These are phyloP conservation scores for Sclerotinia sclerotiorum DNA, from an alignment of 2,329 filamentous ascomycete genomes.

Conservation along the genomic window DNA sequence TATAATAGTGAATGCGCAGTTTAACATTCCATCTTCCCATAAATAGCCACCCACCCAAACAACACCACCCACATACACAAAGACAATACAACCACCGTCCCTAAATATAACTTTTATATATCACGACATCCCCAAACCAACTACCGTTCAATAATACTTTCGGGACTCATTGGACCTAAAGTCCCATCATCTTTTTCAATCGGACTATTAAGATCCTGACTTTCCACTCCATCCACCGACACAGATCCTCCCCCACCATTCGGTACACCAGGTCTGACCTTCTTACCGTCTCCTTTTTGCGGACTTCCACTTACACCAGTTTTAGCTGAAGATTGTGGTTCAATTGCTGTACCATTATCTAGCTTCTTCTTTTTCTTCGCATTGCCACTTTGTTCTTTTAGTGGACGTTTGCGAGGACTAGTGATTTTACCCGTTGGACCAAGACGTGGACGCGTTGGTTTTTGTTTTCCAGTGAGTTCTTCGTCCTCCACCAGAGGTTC, in stretches of 20 bases:
- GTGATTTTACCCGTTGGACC: constrained; percentile 80
- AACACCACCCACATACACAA: not conserved
- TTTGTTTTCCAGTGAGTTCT: constrained; percentile 88
- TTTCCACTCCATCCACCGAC: constrained; percentile 59
- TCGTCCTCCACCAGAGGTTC: constrained; percentile 89
- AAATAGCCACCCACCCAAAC: not conserved
- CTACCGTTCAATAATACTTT: constrained; percentile 51
- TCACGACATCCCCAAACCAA: not conserved
- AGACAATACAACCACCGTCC: not conserved
- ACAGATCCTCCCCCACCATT: constrained; percentile 37
- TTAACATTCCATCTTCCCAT: not conserved
- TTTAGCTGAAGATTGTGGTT: constrained; percentile 36
- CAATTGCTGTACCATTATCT: constrained; percentile 50
- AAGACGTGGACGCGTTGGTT: constrained; percentile 61
- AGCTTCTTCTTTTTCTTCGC: constrained; percentile 87
- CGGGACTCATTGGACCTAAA: constrained; percentile 80
- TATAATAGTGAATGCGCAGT: not conserved
- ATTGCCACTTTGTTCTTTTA: constrained; percentile 77
- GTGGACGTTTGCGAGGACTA: constrained; percentile 76
- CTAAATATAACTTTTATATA: constrained; percentile 14
- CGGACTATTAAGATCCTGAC: constrained; percentile 51
- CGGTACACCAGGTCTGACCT: constrained; percentile 44
- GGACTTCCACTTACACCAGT: constrained; percentile 42
- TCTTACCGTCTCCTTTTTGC: constrained; percentile 50
- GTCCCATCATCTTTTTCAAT: constrained; percentile 67